Base-by-base conservation (phyloP, 139 green algal genomes). In the Chlamydomonas urium region DNA sequence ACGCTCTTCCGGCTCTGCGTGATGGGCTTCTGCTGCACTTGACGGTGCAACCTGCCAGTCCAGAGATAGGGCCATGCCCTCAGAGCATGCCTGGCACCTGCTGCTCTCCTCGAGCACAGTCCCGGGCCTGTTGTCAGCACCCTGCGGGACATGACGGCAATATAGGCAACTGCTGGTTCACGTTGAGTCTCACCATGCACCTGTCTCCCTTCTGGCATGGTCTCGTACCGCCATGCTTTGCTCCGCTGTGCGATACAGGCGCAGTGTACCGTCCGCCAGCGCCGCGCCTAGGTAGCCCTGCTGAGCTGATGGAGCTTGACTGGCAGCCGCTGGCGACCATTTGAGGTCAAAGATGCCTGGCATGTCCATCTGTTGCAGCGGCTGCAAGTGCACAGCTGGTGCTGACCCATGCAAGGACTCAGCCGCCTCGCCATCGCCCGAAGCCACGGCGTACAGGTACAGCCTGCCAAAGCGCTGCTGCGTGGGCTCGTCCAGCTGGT, bases 401-500 rank as follows among this genome's bases (percentile, higher is more conserved):
- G n/a, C n/a, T n/a, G n/a, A n/a, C n/a, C n/a, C n/a, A n/a, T n/a
- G n/a, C n/a, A n/a, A n/a, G n/a, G n/a, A n/a, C n/a, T n/a, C n/a
- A n/a, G n/a, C n/a, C n/a, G n/a, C n/a, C n/a, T n/a, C n/a, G n/a
- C n/a, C n/a, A n/a, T n/a, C n/a, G n/a, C n/a, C n/a, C n/a, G n/a
- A 36, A 37, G 56, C 28, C 28, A 32, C 56, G 10, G 29, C 26
- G 38, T 79, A 88, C 26, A 89, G 61, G 68, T 87, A 79, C 17
- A 89, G 66, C 23, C 56, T 66, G 17, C 87, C 87, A 6, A 79
- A 36, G 2, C 87, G 80, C 37, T 33, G 5, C 19, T 77, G 53
- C 2, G 31, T 83, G 1, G 69, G 58, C 42, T 93, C 87, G 31
- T 92, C 58, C 8, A 93, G 75, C 57, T 93, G 79, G 71, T 93